Base-by-base conservation (phyloP, 768 basidiomycete genomes). In the Leccinum arenicola region DNA sequence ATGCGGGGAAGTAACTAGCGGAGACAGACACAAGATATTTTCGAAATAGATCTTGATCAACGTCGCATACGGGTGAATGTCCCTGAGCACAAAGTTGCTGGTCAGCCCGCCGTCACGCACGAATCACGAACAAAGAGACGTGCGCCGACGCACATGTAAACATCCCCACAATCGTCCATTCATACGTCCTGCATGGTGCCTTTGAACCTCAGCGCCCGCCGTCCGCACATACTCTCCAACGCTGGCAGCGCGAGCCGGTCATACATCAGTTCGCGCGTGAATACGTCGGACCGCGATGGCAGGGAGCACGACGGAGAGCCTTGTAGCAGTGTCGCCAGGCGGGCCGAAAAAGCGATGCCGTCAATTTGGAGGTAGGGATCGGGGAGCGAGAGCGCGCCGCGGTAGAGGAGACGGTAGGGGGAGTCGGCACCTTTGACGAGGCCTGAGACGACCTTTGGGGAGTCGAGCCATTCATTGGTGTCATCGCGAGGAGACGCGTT, bases 171-270 rank as follows among this genome's bases (percentile, higher is more conserved):
- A 49, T 81, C 78, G 68, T 91, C 89, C 59, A 84, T 69, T 73
- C 82, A 86, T 0, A 89, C 67, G 54, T 86, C 82, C 38, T 75
- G 68, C 40, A 78, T 76, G 3, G 23, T 23, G 0, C 84, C 87
- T 50, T 84, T 74, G 59, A 88, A 80, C 36, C 82, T 77, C 19
- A 92, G 72, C 23, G 81, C 80, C 1, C 85, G 86, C 19, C 88
- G 74, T 17, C 88, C 87, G 40, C 88, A 87, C 88, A 92, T 90
- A 70, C 84, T 89, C 72, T 91, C 90, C 53, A 92, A 69, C 0
- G 88, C 85, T n/a, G n/a, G n/a, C 21, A 91, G 72, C 4, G 89
- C 86, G 14, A 91, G 76, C 0, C 85, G 84, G 62, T 87, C 89
- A 61, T 87, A 76, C 21, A 91, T 77, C 14, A 92, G 74, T 15